These are phyloP conservation scores for Boletus sp. DNA, from an alignment of 1,284 basidiomycete genomes.

Conservation along the genomic window DNA sequence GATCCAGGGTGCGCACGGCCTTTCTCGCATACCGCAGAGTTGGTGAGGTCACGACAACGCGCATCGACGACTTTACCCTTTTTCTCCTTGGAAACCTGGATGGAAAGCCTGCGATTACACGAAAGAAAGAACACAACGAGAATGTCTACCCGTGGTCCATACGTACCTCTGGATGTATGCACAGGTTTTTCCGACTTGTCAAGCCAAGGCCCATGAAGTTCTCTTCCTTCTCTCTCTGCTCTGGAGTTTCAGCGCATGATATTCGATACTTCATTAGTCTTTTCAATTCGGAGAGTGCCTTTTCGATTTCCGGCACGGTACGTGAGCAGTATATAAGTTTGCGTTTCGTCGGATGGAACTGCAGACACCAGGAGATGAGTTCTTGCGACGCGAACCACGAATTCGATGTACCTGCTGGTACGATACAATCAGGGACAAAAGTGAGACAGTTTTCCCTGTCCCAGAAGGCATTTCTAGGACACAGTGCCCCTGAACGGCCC, in stretches of 20 bases:
- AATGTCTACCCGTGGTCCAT: neutral
- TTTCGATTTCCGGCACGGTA: conserved; percentile 99
- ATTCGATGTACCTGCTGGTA: conserved; percentile 85
- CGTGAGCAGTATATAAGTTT: conserved; percentile 99
- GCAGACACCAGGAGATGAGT: neutral
- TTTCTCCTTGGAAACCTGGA: conserved; percentile 91
- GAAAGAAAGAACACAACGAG: neutral
- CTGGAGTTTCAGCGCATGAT: conserved; percentile 65
- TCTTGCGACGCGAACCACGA: neutral
- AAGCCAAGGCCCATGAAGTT: conserved; percentile 89
- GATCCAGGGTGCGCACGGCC: conserved; percentile 88
- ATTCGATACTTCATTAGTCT: conserved; percentile 91
- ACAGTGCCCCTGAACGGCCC: conserved; percentile 80
- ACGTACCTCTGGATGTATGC: conserved; percentile 90
- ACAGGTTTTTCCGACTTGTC: conserved; percentile 96
- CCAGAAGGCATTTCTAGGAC: conserved; percentile 99
- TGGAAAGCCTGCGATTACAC: conserved; percentile 2
- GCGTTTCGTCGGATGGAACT: conserved; percentile 91
- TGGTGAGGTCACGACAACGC: conserved; percentile 94
- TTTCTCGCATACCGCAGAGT: conserved; percentile 81
- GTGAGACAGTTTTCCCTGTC: conserved; percentile 97
- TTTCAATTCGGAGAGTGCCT: conserved; percentile 95
- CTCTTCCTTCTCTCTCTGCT: conserved; percentile 76
- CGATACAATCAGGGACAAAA: conserved; percentile 95
- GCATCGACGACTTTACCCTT: conserved; percentile 98